A percentile compares a stretch with the other conserved stretches of the same genome.
Evolutionary conservation across 495 filamentous ascomycete genomes (phyloP).

Genomic region (Saxophila tyrrhenica): DNA sequence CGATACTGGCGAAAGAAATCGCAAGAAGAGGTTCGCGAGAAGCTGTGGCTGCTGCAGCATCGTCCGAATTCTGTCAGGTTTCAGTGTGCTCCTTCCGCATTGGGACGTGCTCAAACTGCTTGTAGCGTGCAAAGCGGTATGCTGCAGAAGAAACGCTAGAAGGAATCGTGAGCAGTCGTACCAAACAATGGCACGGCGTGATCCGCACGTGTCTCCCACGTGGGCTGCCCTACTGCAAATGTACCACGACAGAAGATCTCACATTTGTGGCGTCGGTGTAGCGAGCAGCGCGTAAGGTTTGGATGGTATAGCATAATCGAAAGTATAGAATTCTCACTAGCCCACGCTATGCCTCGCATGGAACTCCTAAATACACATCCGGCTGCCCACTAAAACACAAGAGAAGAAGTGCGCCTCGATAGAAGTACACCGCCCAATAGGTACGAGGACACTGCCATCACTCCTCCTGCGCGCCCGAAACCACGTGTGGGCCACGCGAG

Average conservation of each 20-base stretch:
- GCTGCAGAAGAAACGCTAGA: neutral
- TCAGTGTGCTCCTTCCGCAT: neutral
- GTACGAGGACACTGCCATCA: neutral
- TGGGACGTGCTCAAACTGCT: neutral
- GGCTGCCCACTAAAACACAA: neutral
- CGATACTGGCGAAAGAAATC: too few species aligned
- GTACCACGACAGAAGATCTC: neutral
- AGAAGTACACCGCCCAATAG: neutral
- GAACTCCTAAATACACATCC: constrained; percentile 2
- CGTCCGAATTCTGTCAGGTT: neutral
- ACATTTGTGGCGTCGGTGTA: neutral
- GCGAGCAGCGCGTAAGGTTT: neutral
- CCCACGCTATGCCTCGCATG: constrained; percentile 2
- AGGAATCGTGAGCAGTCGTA: neutral
- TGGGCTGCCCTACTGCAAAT: neutral
- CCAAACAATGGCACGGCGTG: neutral
- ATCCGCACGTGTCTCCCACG: neutral
- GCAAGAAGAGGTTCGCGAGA: too few species aligned
- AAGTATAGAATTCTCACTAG: neutral
- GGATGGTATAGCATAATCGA: neutral
- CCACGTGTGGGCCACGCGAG: neutral
- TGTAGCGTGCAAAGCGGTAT: neutral
- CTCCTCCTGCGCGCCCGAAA: neutral
- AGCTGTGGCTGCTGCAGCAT: neutral
- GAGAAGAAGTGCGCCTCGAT: neutral